Base-by-base conservation (phyloP, 2,329 filamentous ascomycete species). In the Rachicladosporium sp. region DNA sequence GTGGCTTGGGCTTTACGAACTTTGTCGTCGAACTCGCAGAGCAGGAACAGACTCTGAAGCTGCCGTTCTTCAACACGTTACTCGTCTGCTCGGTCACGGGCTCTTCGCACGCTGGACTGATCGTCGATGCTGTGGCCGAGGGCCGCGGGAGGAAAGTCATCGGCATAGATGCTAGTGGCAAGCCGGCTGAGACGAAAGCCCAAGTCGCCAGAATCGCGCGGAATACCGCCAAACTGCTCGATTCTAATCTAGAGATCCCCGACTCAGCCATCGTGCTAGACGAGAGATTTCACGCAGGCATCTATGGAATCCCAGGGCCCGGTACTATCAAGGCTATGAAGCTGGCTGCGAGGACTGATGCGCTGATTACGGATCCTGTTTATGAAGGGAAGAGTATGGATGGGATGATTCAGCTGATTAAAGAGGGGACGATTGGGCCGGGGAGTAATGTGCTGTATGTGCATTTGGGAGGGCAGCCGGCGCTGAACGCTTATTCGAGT, bases 301-400 rank as follows among this genome's bases (percentile, higher is more conserved):
- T 70, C 5, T 84, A 85, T 56, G 81, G 80, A 2, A 68, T 82
- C 41, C 77, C 79, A 0, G 76, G 81, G 47, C 61, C 74, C 55
- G 63, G 64, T 50, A 85, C 80, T 1, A 68, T 79, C 36, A 76
- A 76, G 27, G 80, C 79, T 0, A 84, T 85, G 54, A 71, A 71
- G 56, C 77, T 81, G 52, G 77, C 75, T 4, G 80, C 80, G 0
- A 58, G 65, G 43, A 82, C 74, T 1, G 81, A 85, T 62, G 80
- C 73, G 0, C 78, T 85, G 50, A 80, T 85, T 46, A 84, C 79
- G 0, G 80, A 85, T 53, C 80, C 80, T 0, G 80, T 85, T 1
- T 85, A 85, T 51, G 80, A 83, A 61, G 81, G 81, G 1, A 85
- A 85, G 70, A 81, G 75, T 49, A 61, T 85, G 56, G 78, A 78